These are phyloP conservation scores for Geotrichum histeridarum DNA, from an alignment of 1,139 yeast genomes.

Conservation along the genomic window DNA sequence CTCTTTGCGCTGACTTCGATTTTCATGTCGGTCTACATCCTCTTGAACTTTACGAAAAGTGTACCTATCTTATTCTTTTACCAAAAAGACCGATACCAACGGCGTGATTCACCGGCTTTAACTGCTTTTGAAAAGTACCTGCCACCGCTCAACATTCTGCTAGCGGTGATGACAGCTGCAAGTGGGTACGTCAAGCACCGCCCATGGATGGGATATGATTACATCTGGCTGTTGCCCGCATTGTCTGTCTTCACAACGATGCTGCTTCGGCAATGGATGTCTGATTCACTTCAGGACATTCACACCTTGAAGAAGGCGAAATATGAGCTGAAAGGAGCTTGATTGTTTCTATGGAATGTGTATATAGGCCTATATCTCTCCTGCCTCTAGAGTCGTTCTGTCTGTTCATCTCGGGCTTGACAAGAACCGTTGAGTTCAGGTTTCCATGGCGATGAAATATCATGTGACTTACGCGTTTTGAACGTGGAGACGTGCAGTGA, in stretches of 20 bases:
- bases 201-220: slow-evolving; percentile 33
- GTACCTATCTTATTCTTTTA: slow-evolving; percentile 8
- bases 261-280: slow-evolving; percentile 31
- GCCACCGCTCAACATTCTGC: slow-evolving; percentile 20
- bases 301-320: slow-evolving; percentile 24
- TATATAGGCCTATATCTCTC: slow-evolving; percentile 27
- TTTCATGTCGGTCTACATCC: slow-evolving; percentile 26
- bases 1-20: slow-evolving; percentile 31
- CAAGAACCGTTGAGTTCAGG: no score
- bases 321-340: slow-evolving; percentile 35
- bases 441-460: no score
- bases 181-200: slow-evolving; percentile 28
- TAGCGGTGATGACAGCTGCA: slow-evolving; percentile 27
- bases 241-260: slow-evolving; percentile 27
- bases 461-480: no score
- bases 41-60: slow-evolving; percentile 20
- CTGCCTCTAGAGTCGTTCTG: background rate
- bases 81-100: slow-evolving; percentile 3
- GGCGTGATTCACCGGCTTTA: slow-evolving; percentile 18
- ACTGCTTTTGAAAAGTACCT: slow-evolving; percentile 17
- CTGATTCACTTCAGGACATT: slow-evolving; percentile 28
- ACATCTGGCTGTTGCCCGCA: slow-evolving; percentile 34
- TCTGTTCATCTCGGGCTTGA: background rate
- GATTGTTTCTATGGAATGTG: slow-evolving; percentile 5
- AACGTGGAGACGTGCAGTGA: no score